These are phyloP conservation scores for Helianthus annuus DNA, from an alignment of 129 eudicot genomes.

Conservation along the genomic window DNA sequence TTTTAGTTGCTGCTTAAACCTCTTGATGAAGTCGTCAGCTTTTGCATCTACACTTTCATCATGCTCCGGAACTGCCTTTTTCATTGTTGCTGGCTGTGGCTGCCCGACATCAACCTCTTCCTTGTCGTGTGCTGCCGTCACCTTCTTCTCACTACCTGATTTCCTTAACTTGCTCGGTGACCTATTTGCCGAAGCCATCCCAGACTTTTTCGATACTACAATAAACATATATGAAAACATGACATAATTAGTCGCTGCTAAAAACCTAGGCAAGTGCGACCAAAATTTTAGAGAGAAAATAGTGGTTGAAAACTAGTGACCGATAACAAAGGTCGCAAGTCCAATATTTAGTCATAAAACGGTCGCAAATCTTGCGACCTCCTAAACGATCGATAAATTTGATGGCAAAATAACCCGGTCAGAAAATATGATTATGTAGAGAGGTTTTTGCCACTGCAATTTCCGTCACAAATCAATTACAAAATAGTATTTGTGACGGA, in stretches of 20 bases:
- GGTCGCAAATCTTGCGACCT: too few species aligned
- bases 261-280: too few species aligned
- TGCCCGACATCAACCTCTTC: slow-evolving; percentile 26
- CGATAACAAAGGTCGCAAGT: too few species aligned
- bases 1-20: slow-evolving; percentile 63
- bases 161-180: slow-evolving; percentile 16
- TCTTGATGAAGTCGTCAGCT: slow-evolving; percentile 74
- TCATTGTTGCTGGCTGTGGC: slow-evolving; percentile 40
- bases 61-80: slow-evolving; percentile 21
- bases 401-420: too few species aligned
- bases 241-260: too few species aligned
- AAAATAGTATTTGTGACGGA: neutral
- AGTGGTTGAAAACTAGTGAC: too few species aligned
- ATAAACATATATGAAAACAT: neutral
- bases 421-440: too few species aligned
- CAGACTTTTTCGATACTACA: slow-evolving; percentile 14
- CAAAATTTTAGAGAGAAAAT: too few species aligned
- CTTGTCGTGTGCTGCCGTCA: neutral
- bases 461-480: neutral
- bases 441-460: too few species aligned
- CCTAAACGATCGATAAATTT: too few species aligned
- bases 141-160: slow-evolving; percentile 40
- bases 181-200: slow-evolving; percentile 8
- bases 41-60: slow-evolving; percentile 59
- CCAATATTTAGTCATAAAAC: too few species aligned